Percentiles rank a stretch among this genome's conserved stretches.
phyloP scores from a whole-genome alignment of 2,329 filamentous ascomycete genomes.

The Calonectria fujianensis region DNA sequence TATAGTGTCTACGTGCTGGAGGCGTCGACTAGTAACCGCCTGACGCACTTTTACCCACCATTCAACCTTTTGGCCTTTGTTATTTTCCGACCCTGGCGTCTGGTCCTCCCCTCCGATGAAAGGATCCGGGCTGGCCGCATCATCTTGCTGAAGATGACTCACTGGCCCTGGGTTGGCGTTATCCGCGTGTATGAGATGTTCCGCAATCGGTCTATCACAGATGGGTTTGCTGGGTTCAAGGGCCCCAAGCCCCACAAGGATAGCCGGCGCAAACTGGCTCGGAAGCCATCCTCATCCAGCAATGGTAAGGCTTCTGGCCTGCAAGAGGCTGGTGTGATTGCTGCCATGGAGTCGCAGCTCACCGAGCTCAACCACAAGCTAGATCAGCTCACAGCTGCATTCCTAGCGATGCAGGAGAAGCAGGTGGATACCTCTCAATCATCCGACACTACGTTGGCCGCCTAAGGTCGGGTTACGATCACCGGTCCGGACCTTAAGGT shows the following conservation, averaged over 20 bases:
- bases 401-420: conserved; percentile 69
- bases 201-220: conserved; percentile 61
- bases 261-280: conserved; percentile 41
- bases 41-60: conserved; percentile 82
- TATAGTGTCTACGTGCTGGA: conserved; percentile 80
- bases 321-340: conserved; percentile 63
- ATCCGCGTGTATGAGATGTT: conserved; percentile 81
- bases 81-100: conserved; percentile 82
- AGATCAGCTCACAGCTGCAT: conserved; percentile 72
- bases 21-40: conserved; percentile 80
- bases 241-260: conserved; percentile 62
- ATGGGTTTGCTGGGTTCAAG: conserved; percentile 69
- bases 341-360: conserved; percentile 70
- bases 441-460: conserved; percentile 25
- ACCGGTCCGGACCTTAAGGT: neutral
- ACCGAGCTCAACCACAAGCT: conserved; percentile 75
- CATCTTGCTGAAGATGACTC: conserved; percentile 76
- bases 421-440: conserved; percentile 38
- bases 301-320: conserved; percentile 49
- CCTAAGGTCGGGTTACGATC: conserved; percentile 30
- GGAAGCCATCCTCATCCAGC: conserved; percentile 48
- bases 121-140: conserved; percentile 79
- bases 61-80: conserved; percentile 85
- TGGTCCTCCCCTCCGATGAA: conserved; percentile 78
- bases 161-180: conserved; percentile 80